Percentiles rank a stretch among this genome's conserved stretches.
phyloP scores from a whole-genome alignment of 192 early-diverging fungal genomes.

The Phycomyces nitens region DNA sequence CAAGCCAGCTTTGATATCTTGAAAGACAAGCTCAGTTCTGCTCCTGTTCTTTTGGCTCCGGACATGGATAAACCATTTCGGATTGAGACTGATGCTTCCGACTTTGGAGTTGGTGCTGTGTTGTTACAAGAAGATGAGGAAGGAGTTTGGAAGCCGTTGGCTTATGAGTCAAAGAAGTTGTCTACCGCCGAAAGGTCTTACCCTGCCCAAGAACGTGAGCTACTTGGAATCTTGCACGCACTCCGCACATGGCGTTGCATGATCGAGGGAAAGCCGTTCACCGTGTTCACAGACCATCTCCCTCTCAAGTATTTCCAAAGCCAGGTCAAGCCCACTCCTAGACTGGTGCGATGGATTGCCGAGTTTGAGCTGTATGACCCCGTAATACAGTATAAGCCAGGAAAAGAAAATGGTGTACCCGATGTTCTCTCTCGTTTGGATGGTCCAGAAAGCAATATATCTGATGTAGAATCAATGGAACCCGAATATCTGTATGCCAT shows the following conservation, averaged over 20 bases:
- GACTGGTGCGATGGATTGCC: constrained; percentile 5
- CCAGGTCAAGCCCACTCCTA: constrained; percentile 3
- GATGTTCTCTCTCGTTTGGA: constrained; percentile 1
- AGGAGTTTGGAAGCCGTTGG: constrained; percentile 17
- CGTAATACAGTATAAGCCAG: constrained; percentile 6
- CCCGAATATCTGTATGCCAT: constrained; percentile 2
- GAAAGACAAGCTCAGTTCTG: not conserved
- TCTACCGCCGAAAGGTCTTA: constrained; percentile 25
- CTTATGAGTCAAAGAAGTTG: constrained; percentile 33
- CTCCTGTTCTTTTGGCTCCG: constrained; percentile 7
- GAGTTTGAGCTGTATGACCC: constrained; percentile 8
- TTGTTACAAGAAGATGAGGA: not conserved
- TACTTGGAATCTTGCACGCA: constrained; percentile 6
- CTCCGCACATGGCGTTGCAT: constrained; percentile 15
- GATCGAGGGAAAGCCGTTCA: constrained; percentile 2
- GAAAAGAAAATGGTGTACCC: not conserved
- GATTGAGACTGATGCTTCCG: constrained; percentile 8
- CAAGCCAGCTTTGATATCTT: not conserved
- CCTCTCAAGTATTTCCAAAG: constrained; percentile 3
- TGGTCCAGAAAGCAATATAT: not conserved
- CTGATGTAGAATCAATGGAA: not conserved
- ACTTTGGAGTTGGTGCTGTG: constrained; percentile 2
- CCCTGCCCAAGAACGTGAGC: constrained; percentile 14
- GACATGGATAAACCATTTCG: constrained; percentile 1
- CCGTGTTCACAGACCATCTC: constrained; percentile 6